Conservation (phyloP, 371 early-diverging fungal species). For the Mucor velutinosus region DNA sequence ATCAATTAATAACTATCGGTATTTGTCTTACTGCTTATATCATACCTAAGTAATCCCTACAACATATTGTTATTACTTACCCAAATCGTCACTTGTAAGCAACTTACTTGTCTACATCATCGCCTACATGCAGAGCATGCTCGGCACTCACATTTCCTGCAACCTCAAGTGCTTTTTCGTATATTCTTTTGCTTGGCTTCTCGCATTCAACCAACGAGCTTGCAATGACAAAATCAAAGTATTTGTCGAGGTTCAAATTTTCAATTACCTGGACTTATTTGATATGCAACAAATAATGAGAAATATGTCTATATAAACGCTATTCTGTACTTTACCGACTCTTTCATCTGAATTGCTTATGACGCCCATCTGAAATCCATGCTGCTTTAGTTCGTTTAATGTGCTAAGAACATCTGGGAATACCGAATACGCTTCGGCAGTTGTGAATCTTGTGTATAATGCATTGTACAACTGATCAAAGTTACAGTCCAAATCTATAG, state of each 20-base stretch:
- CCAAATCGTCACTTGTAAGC: background rate
- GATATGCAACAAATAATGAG: background rate
- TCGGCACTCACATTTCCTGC: slow-evolving; percentile 18
- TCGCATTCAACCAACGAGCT: slow-evolving; percentile 37
- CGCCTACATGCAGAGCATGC: slow-evolving; percentile 30
- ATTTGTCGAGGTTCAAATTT: slow-evolving; percentile 35
- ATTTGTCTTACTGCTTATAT: background rate
- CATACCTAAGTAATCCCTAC: slow-evolving; percentile 24
- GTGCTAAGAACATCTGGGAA: slow-evolving; percentile 43
- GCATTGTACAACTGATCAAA: slow-evolving; percentile 38
- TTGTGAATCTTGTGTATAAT: slow-evolving; percentile 42
- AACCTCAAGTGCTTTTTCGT: slow-evolving; percentile 35
- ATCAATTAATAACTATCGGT: background rate
- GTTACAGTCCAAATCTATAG: slow-evolving; percentile 35
- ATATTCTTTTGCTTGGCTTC: slow-evolving; percentile 43
- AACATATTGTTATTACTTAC: background rate
- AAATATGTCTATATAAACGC: background rate
- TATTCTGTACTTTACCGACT: slow-evolving; percentile 27
- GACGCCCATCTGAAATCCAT: slow-evolving; percentile 47
- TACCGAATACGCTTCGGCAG: slow-evolving; percentile 43
- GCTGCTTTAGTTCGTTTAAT: slow-evolving; percentile 28
- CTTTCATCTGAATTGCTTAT: slow-evolving; percentile 55
- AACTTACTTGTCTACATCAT: slow-evolving; percentile 30
- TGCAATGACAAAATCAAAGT: slow-evolving; percentile 46
- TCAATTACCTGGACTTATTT: slow-evolving; percentile 36